Base-by-base conservation (phyloP, 306 rosid genomes). In the Biancaea sappan region DNA sequence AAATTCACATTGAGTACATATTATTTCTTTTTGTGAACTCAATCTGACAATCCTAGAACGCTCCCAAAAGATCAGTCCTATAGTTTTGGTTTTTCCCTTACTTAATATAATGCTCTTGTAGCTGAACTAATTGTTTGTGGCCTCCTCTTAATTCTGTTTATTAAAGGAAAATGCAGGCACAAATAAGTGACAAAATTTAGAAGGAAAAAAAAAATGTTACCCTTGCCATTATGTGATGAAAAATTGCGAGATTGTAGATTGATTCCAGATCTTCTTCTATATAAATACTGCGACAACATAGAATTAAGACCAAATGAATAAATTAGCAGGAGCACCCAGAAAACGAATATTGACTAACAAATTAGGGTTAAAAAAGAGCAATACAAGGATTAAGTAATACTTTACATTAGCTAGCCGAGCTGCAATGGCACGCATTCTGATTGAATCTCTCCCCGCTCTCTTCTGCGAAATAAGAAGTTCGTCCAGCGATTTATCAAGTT, bases 341-440 rank as follows among this genome's bases (percentile, higher is more conserved):
- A 28, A 48, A 51, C 7, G 22, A 31, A 60, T 6, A 35, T 69
- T 0, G 19, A 72, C 1, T 38, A 52, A 7, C 48, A 76, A 44
- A 3, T 19, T 62, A 18, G 78, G 28, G 52, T 29, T 50, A 48
- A 77, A 44, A 24, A 53, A 28, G 62, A 69, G 38, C 13, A 59
- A 47, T 19, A 69, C 16, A 53, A 29, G 11, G 59, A 21, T 64
- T 38, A 9, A 25, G 28, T 62, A 63, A 3, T 41, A 48, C 5
- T 18, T 83, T 79, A 90, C 95, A 59, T 73, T 38, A 71, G 85
- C 51, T 61, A 93, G 66, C 16, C 77, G 88, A 78, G 88, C 50
- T 62, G 84, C 89, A 19, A 84, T 34, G 69, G 65, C 59, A 38
- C 96, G 91, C 98, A 93, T 93, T 41, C 44, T 77, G 84, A 63